These are phyloP conservation scores for Penicillium crustosum DNA, from an alignment of 2,329 filamentous ascomycete species.

Conservation along the genomic window DNA sequence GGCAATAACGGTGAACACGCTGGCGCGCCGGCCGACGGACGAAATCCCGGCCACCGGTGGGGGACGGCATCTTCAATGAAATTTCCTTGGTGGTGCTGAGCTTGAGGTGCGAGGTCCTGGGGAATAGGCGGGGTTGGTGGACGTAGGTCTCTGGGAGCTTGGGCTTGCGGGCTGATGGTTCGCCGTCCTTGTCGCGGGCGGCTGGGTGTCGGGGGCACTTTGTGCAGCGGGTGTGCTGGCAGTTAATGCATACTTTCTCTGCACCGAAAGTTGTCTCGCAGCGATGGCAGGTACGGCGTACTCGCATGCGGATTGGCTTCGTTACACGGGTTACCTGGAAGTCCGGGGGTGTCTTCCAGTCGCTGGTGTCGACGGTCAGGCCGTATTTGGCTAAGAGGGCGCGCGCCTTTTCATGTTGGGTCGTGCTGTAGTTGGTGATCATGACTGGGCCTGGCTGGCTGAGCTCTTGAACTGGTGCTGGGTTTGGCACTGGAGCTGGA, in stretches of 20 bases:
- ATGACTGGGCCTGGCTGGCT: constrained; percentile 17
- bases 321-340: constrained; percentile 43
- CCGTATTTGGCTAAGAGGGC: constrained; percentile 50
- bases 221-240: constrained; percentile 77
- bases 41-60: constrained; percentile 67
- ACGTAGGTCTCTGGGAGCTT: constrained; percentile 31
- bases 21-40: constrained; percentile 71
- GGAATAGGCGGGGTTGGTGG: constrained; percentile 45
- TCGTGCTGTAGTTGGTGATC: constrained; percentile 35
- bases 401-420: constrained; percentile 47
- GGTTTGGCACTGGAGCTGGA: constrained; percentile 4
- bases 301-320: constrained; percentile 49
- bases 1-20: constrained; percentile 72
- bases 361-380: constrained; percentile 43
- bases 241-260: constrained; percentile 71
- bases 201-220: constrained; percentile 74
- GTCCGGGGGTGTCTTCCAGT: constrained; percentile 41
- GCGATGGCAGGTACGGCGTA: constrained; percentile 68
- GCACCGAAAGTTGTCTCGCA: constrained; percentile 73
- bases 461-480: constrained; percentile 13
- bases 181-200: constrained; percentile 62
- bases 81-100: constrained; percentile 23
- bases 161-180: constrained; percentile 42
- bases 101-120: constrained; percentile 16
- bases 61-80: constrained; percentile 55